phyloP scores from a whole-genome alignment of 441 rosid genomes.

The Lepidium campestre region DNA sequence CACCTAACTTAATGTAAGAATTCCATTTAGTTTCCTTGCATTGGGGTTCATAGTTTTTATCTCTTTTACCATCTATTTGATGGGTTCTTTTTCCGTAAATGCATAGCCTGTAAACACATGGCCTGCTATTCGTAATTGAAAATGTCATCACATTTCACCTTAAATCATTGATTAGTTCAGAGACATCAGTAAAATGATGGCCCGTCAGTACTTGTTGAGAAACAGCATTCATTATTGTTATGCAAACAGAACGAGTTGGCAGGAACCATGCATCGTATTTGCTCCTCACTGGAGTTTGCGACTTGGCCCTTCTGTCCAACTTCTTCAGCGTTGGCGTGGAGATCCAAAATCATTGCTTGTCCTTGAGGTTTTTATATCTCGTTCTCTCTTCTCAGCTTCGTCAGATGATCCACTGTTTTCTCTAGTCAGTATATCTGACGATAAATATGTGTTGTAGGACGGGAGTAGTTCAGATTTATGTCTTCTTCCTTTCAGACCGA shows the following conservation, averaged over 20 bases:
- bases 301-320: slow-evolving; percentile 74
- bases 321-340: slow-evolving; percentile 65
- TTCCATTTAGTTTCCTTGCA: neutral
- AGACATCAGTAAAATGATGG: neutral
- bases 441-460: slow-evolving; percentile 41
- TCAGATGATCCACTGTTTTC: neutral
- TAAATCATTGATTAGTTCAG: slow-evolving; percentile 1
- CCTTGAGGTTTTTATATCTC: slow-evolving; percentile 46
- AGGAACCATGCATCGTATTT: slow-evolving; percentile 81
- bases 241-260: slow-evolving; percentile 61
- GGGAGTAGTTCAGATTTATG: slow-evolving; percentile 50
- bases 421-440: neutral
- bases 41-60: neutral
- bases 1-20: slow-evolving; percentile 71
- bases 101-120: neutral
- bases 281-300: slow-evolving; percentile 79
- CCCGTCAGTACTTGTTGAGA: no score
- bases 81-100: neutral
- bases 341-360: slow-evolving; percentile 72
- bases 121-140: neutral
- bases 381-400: neutral
- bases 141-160: neutral
- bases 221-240: slow-evolving; percentile 18
- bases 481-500: slow-evolving; percentile 71
- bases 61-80: neutral